These are phyloP conservation scores for Sextonia rubra DNA, from an alignment of 164 flowering plant genomes.

Conservation along the genomic window DNA sequence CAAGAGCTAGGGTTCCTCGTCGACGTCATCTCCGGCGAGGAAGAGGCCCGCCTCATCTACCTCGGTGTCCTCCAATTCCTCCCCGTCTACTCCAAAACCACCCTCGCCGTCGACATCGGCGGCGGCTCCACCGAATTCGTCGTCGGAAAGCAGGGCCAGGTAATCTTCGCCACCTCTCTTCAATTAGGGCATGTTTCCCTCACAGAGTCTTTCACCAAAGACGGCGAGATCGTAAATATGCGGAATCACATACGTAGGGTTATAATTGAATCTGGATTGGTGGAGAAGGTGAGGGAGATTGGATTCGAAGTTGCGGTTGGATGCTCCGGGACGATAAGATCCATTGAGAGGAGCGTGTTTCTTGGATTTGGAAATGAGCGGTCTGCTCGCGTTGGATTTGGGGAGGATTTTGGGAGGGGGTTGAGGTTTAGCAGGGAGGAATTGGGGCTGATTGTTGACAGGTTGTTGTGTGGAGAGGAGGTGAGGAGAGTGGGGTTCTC, in stretches of 20 bases:
- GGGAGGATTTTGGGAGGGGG: conserved; percentile 28
- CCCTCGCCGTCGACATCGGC: conserved; percentile 54
- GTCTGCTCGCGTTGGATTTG: background rate
- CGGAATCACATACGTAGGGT: conserved; percentile 34
- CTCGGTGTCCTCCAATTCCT: conserved; percentile 52
- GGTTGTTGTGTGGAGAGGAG: conserved; percentile 26
- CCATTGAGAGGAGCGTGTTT: conserved; percentile 40
- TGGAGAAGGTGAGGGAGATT: conserved; percentile 36
- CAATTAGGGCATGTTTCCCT: conserved; percentile 61
- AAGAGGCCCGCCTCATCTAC: conserved; percentile 56
- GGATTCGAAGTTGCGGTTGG: conserved; percentile 52
- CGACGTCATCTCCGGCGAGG: conserved; percentile 48
- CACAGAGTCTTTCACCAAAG: conserved; percentile 39
- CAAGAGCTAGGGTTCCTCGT: conserved; percentile 33
- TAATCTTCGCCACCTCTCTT: conserved; percentile 39
- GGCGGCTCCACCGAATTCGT: conserved; percentile 76
- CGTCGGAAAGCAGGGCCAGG: conserved; percentile 40
- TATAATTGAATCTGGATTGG: conserved; percentile 33
- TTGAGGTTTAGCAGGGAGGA: conserved; percentile 57
- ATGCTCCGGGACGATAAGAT: conserved; percentile 51
- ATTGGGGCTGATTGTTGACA: conserved; percentile 40
- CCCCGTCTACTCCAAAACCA: conserved; percentile 34
- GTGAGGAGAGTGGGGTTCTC: conserved; percentile 42
- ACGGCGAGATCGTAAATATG: conserved; percentile 29
- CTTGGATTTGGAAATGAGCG: conserved; percentile 19